Evolutionary conservation across 164 flowering plant species (phyloP).

Genomic region (Magnolia changhungtana): DNA sequence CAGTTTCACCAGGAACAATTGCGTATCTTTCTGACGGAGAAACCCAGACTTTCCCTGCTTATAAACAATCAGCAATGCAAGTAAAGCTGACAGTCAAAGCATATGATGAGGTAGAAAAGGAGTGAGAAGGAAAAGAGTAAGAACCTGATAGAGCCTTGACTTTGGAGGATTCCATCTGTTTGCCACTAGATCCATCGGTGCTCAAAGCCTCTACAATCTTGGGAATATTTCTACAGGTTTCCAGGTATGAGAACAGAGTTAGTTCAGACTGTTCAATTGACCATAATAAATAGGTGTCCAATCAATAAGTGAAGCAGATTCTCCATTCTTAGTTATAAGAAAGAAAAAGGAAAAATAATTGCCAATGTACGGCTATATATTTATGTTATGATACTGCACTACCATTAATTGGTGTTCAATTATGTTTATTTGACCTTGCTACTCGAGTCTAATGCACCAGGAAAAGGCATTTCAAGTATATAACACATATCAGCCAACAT

Average conservation of each 20-base stretch:
- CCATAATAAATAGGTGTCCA: background rate
- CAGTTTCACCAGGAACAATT: constrained; percentile 87
- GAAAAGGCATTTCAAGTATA: background rate
- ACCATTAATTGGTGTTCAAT: too few species aligned
- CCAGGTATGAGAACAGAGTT: background rate
- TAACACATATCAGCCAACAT: too few species aligned
- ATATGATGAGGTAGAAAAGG: background rate
- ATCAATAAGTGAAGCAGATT: background rate
- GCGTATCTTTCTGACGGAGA: constrained; percentile 93
- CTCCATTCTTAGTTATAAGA: background rate
- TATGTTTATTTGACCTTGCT: background rate
- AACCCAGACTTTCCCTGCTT: constrained; percentile 65
- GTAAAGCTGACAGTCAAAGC: background rate
- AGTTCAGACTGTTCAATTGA: background rate
- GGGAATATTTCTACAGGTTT: constrained; percentile 57
- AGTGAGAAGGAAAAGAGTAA: background rate
- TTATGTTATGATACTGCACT: background rate
- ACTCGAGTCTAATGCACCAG: background rate
- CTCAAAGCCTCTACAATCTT: constrained; percentile 78
- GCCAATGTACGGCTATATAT: too few species aligned
- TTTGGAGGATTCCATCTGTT: constrained; percentile 61
- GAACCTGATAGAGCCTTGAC: constrained; percentile 59
- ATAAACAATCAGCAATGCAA: background rate
- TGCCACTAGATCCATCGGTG: constrained; percentile 69
- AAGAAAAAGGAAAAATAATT: too few species aligned